Evolutionary conservation across 192 early-diverging fungal genomes (phyloP).

Genomic region (Coemansia brasiliensis): DNA sequence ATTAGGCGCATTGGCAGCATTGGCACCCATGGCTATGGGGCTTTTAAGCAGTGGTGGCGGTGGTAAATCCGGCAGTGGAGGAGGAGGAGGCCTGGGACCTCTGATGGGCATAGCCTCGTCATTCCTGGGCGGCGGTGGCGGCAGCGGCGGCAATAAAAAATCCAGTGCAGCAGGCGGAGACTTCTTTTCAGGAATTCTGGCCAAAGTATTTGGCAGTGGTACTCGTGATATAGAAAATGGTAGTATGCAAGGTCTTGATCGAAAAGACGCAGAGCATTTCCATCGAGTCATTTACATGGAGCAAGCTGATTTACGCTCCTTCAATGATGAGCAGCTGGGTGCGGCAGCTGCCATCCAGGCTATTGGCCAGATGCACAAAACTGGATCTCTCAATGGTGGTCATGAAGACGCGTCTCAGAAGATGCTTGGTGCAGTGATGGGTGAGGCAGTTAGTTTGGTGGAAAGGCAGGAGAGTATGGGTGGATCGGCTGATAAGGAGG

Average conservation of each 20-base stretch:
- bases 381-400: slow-evolving; percentile 1
- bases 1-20: slow-evolving; percentile 40
- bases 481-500: slow-evolving; percentile 38
- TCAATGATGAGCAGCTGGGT: slow-evolving; percentile 42
- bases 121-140: slow-evolving; percentile 38
- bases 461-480: slow-evolving; percentile 14
- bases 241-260: slow-evolving; percentile 20
- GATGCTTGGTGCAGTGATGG: slow-evolving; percentile 39
- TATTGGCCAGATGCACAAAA: slow-evolving; percentile 21
- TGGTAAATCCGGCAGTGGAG: slow-evolving; percentile 22
- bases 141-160: slow-evolving; percentile 9
- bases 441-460: slow-evolving; percentile 33
- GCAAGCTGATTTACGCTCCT: neutral
- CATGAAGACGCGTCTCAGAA: slow-evolving; percentile 38
- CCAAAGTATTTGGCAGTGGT: slow-evolving; percentile 47
- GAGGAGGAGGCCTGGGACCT: slow-evolving; percentile 33
- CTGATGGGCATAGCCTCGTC: slow-evolving; percentile 42
- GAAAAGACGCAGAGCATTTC: slow-evolving; percentile 19
- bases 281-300: slow-evolving; percentile 30
- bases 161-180: slow-evolving; percentile 19
- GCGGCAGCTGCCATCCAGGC: slow-evolving; percentile 45
- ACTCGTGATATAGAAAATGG: slow-evolving; percentile 37
- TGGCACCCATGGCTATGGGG: slow-evolving; percentile 44
- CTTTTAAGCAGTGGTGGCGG: slow-evolving; percentile 27
- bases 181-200: slow-evolving; percentile 47